Evolutionary conservation across 208 protist species (phyloP).

Genomic region (Crithidia brevicula): DNA sequence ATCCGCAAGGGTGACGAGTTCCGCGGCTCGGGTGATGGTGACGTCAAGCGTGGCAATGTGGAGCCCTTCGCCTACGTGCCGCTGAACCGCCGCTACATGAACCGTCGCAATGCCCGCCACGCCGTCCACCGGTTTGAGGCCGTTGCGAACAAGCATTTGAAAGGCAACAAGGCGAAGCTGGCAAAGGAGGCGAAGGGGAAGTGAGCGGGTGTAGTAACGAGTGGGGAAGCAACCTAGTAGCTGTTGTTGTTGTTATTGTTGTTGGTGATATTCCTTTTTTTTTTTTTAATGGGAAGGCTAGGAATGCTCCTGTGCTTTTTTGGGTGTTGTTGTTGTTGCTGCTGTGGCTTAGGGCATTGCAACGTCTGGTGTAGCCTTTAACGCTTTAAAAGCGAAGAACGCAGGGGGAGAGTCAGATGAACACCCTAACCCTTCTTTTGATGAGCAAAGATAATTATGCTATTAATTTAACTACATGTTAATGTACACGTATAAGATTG

Average conservation of each 20-base stretch:
- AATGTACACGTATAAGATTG: conserved; percentile 6
- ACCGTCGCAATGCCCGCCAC: conserved; percentile 81
- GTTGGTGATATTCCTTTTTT: not conserved
- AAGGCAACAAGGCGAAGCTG: conserved; percentile 88
- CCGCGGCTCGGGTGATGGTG: conserved; percentile 70
- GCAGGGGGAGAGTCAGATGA: too few relatives aligned
- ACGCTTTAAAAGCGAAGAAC: too few relatives aligned
- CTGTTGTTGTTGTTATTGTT: not conserved
- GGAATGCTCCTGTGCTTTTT: too few relatives aligned
- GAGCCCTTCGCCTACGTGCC: conserved; percentile 93
- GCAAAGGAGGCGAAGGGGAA: conserved; percentile 41
- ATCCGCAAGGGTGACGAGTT: conserved; percentile 90
- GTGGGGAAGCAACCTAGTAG: too few relatives aligned
- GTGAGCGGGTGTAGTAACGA: too few relatives aligned
- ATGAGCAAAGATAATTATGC: not conserved
- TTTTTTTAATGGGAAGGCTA: too few relatives aligned
- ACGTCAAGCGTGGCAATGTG: conserved; percentile 83
- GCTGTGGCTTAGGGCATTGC: too few relatives aligned
- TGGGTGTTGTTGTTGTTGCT: too few relatives aligned
- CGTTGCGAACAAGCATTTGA: conserved; percentile 55
- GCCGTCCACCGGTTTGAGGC: conserved; percentile 82
- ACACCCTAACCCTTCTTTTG: too few relatives aligned
- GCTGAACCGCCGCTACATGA: conserved; percentile 91
- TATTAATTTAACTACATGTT: not conserved
- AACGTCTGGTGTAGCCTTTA: too few relatives aligned